Evolutionary conservation across 2,329 filamentous ascomycete genomes (phyloP).

Genomic region (Paraphaeosphaeria sporulosa): DNA sequence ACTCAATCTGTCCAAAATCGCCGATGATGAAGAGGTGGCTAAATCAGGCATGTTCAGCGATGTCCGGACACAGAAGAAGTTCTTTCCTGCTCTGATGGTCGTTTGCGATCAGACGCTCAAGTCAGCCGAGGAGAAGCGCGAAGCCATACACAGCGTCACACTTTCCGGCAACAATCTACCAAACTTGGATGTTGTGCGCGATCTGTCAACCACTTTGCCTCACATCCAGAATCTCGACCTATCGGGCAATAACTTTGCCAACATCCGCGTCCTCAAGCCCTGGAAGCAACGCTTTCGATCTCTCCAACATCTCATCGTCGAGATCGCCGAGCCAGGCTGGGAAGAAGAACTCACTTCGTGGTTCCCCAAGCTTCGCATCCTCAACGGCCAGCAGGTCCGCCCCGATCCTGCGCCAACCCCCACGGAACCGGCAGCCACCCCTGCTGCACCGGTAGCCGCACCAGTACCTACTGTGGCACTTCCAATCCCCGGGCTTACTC

Average conservation of each 20-base stretch:
- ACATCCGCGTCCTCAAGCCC: slow-evolving; percentile 70
- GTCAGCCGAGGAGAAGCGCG: slow-evolving; percentile 72
- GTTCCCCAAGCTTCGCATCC: slow-evolving; percentile 80
- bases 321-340: slow-evolving; percentile 59
- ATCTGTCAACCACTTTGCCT: slow-evolving; percentile 80
- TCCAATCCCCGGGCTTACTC: slow-evolving; percentile 37
- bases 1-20: slow-evolving; percentile 81
- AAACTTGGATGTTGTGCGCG: slow-evolving; percentile 75
- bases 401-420: slow-evolving; percentile 64
- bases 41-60: slow-evolving; percentile 78
- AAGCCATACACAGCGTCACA: slow-evolving; percentile 82
- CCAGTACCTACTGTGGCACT: slow-evolving; percentile 32
- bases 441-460: background rate
- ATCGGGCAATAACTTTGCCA: slow-evolving; percentile 79
- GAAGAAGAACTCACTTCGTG: slow-evolving; percentile 75
- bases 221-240: slow-evolving; percentile 89
- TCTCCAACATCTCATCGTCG: slow-evolving; percentile 81
- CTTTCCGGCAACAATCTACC: slow-evolving; percentile 81
- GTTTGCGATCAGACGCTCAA: slow-evolving; percentile 83
- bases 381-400: slow-evolving; percentile 79
- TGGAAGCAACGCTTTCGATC: slow-evolving; percentile 83
- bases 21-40: slow-evolving; percentile 73
- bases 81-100: slow-evolving; percentile 90
- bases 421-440: slow-evolving; percentile 42
- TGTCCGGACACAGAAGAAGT: slow-evolving; percentile 77